Base-by-base conservation (phyloP, 2,329 filamentous ascomycete species). In the Pseudocercospora pini-densiflorae region DNA sequence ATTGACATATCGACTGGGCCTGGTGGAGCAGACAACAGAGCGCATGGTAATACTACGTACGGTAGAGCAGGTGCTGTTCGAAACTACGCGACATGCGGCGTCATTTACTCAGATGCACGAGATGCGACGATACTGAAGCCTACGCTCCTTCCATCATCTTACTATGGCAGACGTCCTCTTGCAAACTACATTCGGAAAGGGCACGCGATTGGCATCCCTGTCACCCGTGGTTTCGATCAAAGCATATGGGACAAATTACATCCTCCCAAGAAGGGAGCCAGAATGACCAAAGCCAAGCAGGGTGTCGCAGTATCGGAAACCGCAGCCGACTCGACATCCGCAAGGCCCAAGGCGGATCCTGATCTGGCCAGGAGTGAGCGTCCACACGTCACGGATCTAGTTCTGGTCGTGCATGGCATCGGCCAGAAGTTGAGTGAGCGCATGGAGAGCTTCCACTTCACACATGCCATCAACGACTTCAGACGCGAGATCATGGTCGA, bases 381-480 rank as follows among this genome's bases (percentile, higher is more conserved):
- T 29, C 89, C 89, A 1, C 88, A 89, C 67, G 92, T 97, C 5
- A 94, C 91, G 0, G 95, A 99, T 75, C 83, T 99, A 7, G 87
- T 98, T 1, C 84, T 99, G 4, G 92, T 98, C 9, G 92, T 95
- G 51, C 95, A 99, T 75, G 95, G 95, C 1, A 98, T 99, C 70
- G 95, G 95, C 0, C 95, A 99, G 78, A 98, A 99, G 77, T 86
- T 98, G 59, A 96, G 94, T 0, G 93, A 99, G 77, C 86, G 94
- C 12, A 92, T 98, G 67, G 94, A 98, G 78, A 97, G 93, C 73
- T 99, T 94, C 74, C 93, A 98, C 78, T 99, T 99, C 74, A 99
- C 95, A 0, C 94, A 98, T 77, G 92, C 93, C 5, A 94, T 98
- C 77, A 98, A 97, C 75, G 88, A 90, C 0, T 95, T 99, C 72